Conservation (phyloP, 2,329 filamentous ascomycete species). For the Clonostachys sp. region DNA sequence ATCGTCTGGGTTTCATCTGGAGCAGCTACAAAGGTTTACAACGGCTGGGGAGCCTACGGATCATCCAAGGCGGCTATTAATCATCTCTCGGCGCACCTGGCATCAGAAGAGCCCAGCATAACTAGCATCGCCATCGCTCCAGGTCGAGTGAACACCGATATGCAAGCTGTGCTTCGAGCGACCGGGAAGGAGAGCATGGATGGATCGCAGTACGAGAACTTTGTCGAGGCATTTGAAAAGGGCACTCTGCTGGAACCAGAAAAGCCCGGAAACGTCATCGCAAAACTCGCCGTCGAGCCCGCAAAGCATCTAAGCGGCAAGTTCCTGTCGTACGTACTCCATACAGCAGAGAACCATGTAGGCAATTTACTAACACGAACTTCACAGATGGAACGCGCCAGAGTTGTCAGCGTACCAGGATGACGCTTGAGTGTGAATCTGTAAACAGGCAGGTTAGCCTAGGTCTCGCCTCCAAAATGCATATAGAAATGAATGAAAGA, state of each 20-base stretch:
- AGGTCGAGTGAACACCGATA: constrained; percentile 81
- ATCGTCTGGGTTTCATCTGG: constrained; percentile 80
- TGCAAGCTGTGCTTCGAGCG: constrained; percentile 81
- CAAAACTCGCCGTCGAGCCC: constrained; percentile 65
- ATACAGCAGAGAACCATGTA: neutral
- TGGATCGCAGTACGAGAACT: constrained; percentile 57
- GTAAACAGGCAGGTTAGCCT: neutral
- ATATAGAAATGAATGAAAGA: constrained; percentile 10
- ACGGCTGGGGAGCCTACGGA: constrained; percentile 77
- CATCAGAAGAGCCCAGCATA: constrained; percentile 72
- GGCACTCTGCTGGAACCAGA: constrained; percentile 76
- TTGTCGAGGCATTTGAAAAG: constrained; percentile 63
- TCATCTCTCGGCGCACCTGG: constrained; percentile 69
- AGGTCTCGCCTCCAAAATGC: constrained; percentile 12
- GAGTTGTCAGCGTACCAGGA: constrained; percentile 49
- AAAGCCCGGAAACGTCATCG: constrained; percentile 82
- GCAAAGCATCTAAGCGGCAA: constrained; percentile 67
- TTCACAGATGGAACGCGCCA: constrained; percentile 27
- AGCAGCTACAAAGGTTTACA: constrained; percentile 62
- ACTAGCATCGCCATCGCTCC: constrained; percentile 70
- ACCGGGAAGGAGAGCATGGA: constrained; percentile 44
- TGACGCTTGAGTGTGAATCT: constrained; percentile 3
- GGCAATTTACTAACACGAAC: constrained; percentile 5
- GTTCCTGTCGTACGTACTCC: constrained; percentile 57
- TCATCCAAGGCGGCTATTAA: constrained; percentile 81